phyloP scores from a whole-genome alignment of 176 grass and related monocot genomes.

The Oryza meridionalis region DNA sequence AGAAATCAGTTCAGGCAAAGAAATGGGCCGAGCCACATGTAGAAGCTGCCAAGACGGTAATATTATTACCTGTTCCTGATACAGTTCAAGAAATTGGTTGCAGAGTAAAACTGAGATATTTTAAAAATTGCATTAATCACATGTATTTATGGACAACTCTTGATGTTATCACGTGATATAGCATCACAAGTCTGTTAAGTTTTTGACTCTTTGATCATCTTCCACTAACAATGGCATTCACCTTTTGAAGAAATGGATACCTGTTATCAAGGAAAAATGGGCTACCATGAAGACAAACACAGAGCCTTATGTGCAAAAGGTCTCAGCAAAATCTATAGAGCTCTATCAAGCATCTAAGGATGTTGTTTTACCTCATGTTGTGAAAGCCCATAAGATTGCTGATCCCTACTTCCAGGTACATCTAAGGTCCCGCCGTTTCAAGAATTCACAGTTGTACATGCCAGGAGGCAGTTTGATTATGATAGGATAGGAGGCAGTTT shows the following conservation, averaged over 20 bases:
- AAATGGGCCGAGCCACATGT: slow-evolving; percentile 82
- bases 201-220: slow-evolving; percentile 32
- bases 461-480: neutral
- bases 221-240: slow-evolving; percentile 32
- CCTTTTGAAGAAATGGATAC: slow-evolving; percentile 75
- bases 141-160: neutral
- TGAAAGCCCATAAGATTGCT: slow-evolving; percentile 59
- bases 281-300: slow-evolving; percentile 46
- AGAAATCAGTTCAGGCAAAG: slow-evolving; percentile 68
- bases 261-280: slow-evolving; percentile 71
- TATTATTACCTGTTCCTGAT: slow-evolving; percentile 41
- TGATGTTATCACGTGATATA: slow-evolving; percentile 27
- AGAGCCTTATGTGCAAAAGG: slow-evolving; percentile 66
- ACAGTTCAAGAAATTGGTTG: slow-evolving; percentile 34
- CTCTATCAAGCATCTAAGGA: slow-evolving; percentile 69
- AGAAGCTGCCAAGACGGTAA: slow-evolving; percentile 52
- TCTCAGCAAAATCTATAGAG: slow-evolving; percentile 70
- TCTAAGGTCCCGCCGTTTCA: slow-evolving; percentile 22
- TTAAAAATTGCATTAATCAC: neutral
- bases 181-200: slow-evolving; percentile 8
- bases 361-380: slow-evolving; percentile 59
- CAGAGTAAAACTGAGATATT: slow-evolving; percentile 15
- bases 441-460: slow-evolving; percentile 16
- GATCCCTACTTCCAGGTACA: slow-evolving; percentile 89
- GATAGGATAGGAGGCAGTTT: neutral